phyloP scores from a whole-genome alignment of 2,329 filamentous ascomycete genomes.

The Orbilia javanica region DNA sequence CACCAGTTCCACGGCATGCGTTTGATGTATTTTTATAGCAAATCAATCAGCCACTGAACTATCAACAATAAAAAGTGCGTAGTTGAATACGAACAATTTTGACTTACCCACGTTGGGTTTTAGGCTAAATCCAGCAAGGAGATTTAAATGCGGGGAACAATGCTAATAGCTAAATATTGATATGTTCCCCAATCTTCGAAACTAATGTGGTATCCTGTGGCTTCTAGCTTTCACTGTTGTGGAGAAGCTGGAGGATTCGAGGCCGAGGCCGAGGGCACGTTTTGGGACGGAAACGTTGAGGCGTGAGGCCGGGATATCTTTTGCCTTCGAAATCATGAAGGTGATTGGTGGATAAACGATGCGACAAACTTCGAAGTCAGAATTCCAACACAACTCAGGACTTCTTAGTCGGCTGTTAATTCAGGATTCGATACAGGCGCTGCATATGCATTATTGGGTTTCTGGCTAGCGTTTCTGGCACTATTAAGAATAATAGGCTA shows the following conservation, averaged over 20 bases:
- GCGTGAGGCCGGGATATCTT: slow-evolving; percentile 45
- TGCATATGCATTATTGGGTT: not conserved
- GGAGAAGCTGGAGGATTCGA: not conserved
- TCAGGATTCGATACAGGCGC: too few species aligned
- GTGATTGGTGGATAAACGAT: slow-evolving; percentile 58
- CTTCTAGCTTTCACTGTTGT: not conserved
- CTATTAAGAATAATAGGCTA: too few species aligned
- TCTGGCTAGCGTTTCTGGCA: not conserved
- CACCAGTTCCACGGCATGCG: not conserved
- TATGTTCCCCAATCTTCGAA: too few species aligned
- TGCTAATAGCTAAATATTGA: too few species aligned
- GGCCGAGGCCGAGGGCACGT: too few species aligned
- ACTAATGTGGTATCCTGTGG: too few species aligned
- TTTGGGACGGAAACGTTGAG: not conserved
- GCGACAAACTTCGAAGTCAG: slow-evolving; percentile 35
- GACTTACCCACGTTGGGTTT: not conserved
- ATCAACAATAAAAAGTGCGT: slow-evolving; percentile 16
- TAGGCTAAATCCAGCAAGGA: slow-evolving; percentile 41
- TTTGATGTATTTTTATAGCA: slow-evolving; percentile 31
- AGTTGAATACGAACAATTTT: slow-evolving; percentile 18
- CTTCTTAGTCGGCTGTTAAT: too few species aligned
- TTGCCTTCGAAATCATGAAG: slow-evolving; percentile 8
- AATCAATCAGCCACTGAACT: not conserved
- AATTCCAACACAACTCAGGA: slow-evolving; percentile 31
- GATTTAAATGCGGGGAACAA: slow-evolving; percentile 47